These are phyloP conservation scores for Silene latifolia DNA, from an alignment of 148 eudicot genomes.

Conservation along the genomic window DNA sequence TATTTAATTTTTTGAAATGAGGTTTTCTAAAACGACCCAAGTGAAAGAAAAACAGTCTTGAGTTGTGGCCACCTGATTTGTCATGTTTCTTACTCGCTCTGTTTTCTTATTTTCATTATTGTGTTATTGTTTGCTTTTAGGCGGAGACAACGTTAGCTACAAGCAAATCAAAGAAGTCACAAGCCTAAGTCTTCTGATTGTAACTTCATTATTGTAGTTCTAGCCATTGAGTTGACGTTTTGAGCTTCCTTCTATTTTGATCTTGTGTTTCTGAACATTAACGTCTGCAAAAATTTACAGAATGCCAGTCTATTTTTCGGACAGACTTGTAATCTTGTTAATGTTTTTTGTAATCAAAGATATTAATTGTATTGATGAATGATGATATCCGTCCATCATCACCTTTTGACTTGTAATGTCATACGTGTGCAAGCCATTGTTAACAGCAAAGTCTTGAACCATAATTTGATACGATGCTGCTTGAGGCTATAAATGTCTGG, in stretches of 20 bases:
- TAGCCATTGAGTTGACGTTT: neutral
- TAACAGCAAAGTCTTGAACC: too few relatives aligned
- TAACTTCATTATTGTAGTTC: neutral
- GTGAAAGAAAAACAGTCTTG: too few relatives aligned
- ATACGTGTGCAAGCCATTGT: too few relatives aligned
- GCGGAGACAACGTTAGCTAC: slow-evolving; percentile 5
- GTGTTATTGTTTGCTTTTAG: neutral
- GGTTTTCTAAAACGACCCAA: too few relatives aligned
- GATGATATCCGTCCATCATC: too few relatives aligned
- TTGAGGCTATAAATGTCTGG: too few relatives aligned
- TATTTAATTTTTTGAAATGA: too few relatives aligned
- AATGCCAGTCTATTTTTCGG: neutral
- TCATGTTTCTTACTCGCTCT: too few relatives aligned
- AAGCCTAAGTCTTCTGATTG: neutral
- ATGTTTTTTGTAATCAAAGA: neutral
- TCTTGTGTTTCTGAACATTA: neutral
- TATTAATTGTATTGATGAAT: too few relatives aligned
- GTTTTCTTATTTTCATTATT: neutral
- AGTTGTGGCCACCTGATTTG: too few relatives aligned
- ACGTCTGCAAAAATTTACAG: neutral
- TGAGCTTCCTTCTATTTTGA: neutral
- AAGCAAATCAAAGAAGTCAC: slow-evolving; percentile 14
- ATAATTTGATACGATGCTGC: too few relatives aligned
- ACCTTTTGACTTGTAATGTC: too few relatives aligned
- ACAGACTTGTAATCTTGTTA: neutral